phyloP scores from a whole-genome alignment of 2,329 filamentous ascomycete species.

The Thermothelomyces thermophilus region DNA sequence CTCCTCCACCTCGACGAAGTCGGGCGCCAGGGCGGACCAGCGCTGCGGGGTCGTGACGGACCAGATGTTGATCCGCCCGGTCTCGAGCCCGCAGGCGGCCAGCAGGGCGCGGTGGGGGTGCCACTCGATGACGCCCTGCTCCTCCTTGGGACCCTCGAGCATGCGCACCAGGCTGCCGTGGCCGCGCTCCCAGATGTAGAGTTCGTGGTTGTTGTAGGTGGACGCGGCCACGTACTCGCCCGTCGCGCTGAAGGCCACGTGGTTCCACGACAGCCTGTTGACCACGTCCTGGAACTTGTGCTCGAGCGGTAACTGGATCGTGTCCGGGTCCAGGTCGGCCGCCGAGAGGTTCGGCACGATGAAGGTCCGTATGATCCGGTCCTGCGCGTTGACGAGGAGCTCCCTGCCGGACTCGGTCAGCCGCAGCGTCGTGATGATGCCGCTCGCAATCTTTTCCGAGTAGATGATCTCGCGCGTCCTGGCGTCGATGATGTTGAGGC shows the following conservation, averaged over 20 bases:
- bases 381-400: constrained; percentile 85
- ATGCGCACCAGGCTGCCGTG: constrained; percentile 95
- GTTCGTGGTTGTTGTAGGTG: constrained; percentile 96
- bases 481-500: constrained; percentile 89
- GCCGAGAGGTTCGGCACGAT: constrained; percentile 71
- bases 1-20: constrained; percentile 96
- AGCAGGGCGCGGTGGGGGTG: constrained; percentile 83
- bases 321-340: constrained; percentile 69
- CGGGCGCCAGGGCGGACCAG: constrained; percentile 93
- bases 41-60: constrained; percentile 90
- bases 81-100: constrained; percentile 86
- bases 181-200: constrained; percentile 95
- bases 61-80: constrained; percentile 92
- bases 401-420: constrained; percentile 80
- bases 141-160: constrained; percentile 92
- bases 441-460: constrained; percentile 79
- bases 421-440: constrained; percentile 81
- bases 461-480: constrained; percentile 76
- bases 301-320: constrained; percentile 82
- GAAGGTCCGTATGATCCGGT: constrained; percentile 90
- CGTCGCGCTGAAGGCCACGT: constrained; percentile 88
- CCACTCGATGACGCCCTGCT: constrained; percentile 95
- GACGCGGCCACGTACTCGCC: constrained; percentile 95
- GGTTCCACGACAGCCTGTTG: constrained; percentile 92
- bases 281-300: constrained; percentile 99